Evolutionary conservation across 2,329 filamentous ascomycete species (phyloP), one percentile per base, ranked within the genome.

Genomic region (Fusarium bactridioides): DNA sequence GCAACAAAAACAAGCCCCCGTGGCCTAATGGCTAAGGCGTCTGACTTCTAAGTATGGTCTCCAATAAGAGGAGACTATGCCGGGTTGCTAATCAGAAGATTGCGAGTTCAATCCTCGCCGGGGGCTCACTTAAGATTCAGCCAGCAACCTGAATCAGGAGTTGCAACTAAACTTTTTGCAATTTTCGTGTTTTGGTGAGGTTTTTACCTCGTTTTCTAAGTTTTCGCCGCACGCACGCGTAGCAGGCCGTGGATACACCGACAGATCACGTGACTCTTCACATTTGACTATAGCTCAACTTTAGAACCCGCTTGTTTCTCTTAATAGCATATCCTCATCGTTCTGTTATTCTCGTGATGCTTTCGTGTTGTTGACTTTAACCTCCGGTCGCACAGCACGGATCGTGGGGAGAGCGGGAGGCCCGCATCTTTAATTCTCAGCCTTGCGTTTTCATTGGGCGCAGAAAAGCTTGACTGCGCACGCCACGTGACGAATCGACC

Each of bases 261-360:
- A 11, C 18, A 27, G 25, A 27, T 10, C 27, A 27, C 27, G 8
- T 10, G 27, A 27, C 8, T 27, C 8, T 10, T 27, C 8, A 10
- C 8, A 27, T 27, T 10, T 10, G 9, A 27, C 27, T 27, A 9
- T 27, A 6, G 6, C 13, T 25, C 23, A 25, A 5, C 8, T 45
- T 21, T 10, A 5, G 5, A 19, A 7, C 11, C 1, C 7, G 19
- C 10, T 23, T 4, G 1, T 12, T 23, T 5, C 8, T 50, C 1
- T 21, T 4, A 0, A n/a, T 12, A 16, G 9, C 1, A 0, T 0
- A 13, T 33, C 3, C 6, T 15, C 12, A 4, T 21, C 10, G 5
- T 19, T 55, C 31, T 55, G 25, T 1, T 18, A 2, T 31, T 50
- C 45, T 31, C 0, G 21, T 16, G 37, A 43, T 43, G 27, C 0